phyloP scores from a whole-genome alignment of 768 basidiomycete genomes.

The Gautieria morchelliformis region DNA sequence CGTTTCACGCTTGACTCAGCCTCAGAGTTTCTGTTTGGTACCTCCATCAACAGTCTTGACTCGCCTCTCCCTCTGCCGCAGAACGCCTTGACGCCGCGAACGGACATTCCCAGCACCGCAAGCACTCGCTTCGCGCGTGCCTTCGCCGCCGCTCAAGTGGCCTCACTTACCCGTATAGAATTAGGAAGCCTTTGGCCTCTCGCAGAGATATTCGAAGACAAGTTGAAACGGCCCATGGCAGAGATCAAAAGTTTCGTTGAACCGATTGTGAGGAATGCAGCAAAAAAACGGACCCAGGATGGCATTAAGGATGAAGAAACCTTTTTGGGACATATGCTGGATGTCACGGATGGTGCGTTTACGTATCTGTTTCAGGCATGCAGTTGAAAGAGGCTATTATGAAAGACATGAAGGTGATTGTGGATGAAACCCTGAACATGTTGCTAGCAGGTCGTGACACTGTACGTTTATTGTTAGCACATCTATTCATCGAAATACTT shows the following conservation, averaged over 20 bases:
- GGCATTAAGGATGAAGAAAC: slow-evolving; percentile 9
- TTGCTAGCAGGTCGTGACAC: slow-evolving; percentile 38
- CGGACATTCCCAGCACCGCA: slow-evolving; percentile 16
- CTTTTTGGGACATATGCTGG: slow-evolving; percentile 15
- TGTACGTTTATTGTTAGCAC: slow-evolving; percentile 22
- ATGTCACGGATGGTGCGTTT: slow-evolving; percentile 14
- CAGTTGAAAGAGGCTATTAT: slow-evolving; percentile 1
- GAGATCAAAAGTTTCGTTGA: slow-evolving; percentile 43
- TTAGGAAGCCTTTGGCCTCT: slow-evolving; percentile 42
- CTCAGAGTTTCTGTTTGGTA: slow-evolving; percentile 47
- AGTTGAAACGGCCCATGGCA: slow-evolving; percentile 33
- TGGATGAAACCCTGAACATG: slow-evolving; percentile 34
- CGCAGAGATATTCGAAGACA: slow-evolving; percentile 42
- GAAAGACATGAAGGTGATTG: slow-evolving; percentile 24
- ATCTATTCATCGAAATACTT: neutral
- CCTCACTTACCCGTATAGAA: slow-evolving; percentile 29
- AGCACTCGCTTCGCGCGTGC: slow-evolving; percentile 41
- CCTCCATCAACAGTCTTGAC: slow-evolving; percentile 36
- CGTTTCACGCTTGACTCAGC: slow-evolving; percentile 54
- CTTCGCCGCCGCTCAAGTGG: slow-evolving; percentile 39
- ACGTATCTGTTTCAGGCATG: slow-evolving; percentile 10
- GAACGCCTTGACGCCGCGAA: slow-evolving; percentile 23
- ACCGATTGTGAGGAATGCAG: slow-evolving; percentile 40
- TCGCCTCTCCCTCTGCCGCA: slow-evolving; percentile 49
- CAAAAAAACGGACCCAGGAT: slow-evolving; percentile 16